These are phyloP conservation scores for Neoascochyta sp. DNA, from an alignment of 2,329 filamentous ascomycete species.

Conservation along the genomic window DNA sequence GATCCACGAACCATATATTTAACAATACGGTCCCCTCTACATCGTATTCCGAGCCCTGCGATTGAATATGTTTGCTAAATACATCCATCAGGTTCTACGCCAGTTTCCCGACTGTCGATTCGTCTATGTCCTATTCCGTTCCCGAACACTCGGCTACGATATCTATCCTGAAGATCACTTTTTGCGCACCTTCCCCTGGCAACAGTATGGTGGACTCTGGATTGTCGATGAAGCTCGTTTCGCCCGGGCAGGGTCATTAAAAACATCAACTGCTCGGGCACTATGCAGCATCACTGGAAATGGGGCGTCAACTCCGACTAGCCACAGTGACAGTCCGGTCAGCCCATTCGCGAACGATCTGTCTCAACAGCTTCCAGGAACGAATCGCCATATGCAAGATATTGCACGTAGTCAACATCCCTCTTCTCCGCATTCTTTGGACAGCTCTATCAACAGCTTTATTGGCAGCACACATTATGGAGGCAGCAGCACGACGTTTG, in stretches of 20 bases:
- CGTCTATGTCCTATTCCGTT: conserved; percentile 39
- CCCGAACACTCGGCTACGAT: conserved; percentile 36
- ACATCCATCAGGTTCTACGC: conserved; percentile 30
- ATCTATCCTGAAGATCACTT: conserved; percentile 40
- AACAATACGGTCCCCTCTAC: not conserved
- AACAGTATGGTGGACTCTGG: conserved; percentile 38
- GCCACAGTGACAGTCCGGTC: conserved; percentile 11
- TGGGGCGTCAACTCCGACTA: conserved; percentile 15
- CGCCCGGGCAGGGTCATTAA: conserved; percentile 25
- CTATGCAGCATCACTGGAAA: conserved; percentile 31
- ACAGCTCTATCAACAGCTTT: conserved; percentile 10
- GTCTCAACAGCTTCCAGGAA: conserved; percentile 7
- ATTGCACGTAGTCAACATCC: conserved; percentile 3
- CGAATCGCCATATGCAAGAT: conserved; percentile 1
- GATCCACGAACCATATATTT: conserved; percentile 6
- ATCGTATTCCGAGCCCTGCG: not conserved
- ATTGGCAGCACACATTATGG: conserved; percentile 1
- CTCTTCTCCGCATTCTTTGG: conserved; percentile 11
- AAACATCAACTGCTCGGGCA: conserved; percentile 20
- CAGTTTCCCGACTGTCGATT: conserved; percentile 38
- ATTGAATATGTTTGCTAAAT: conserved; percentile 24
- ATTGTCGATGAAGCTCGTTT: conserved; percentile 39
- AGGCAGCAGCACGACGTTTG: too few species aligned
- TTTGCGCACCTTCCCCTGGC: conserved; percentile 38
- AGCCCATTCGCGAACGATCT: conserved; percentile 14